A percentile compares a stretch with the other conserved stretches of the same genome.
phyloP scores from a whole-genome alignment of 495 filamentous ascomycete species.

The Penicillium mononematosum region DNA sequence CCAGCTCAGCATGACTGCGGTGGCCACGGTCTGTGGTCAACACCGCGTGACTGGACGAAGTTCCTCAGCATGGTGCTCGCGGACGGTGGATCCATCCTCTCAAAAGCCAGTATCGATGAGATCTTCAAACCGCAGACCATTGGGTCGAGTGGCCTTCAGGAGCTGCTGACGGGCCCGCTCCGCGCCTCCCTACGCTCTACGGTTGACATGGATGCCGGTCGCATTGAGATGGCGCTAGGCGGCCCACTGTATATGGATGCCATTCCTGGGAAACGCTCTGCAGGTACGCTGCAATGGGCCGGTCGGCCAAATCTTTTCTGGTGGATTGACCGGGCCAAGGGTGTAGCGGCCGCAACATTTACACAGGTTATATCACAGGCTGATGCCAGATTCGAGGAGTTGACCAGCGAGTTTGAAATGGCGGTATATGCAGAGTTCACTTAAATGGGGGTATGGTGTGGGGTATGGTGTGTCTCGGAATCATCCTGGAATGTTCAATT shows the following conservation, averaged over 20 bases:
- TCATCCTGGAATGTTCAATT: too few relatives aligned
- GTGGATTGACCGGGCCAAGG: slow-evolving; percentile 1
- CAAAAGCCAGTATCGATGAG: not conserved
- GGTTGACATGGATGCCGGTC: slow-evolving; percentile 3
- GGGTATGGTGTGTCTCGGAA: not conserved
- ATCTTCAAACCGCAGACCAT: not conserved
- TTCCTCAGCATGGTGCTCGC: not conserved
- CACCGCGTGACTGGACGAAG: not conserved
- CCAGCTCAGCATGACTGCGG: not conserved
- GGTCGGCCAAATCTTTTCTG: slow-evolving; percentile 1
- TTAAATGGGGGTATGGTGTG: not conserved
- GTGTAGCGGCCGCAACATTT: not conserved
- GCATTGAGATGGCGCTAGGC: not conserved
- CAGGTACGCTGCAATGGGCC: not conserved
- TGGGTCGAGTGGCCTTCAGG: slow-evolving; percentile 2
- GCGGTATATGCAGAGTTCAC: slow-evolving; percentile 3
- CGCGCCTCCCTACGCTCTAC: slow-evolving; percentile 1
- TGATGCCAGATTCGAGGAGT: not conserved
- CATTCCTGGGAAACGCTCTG: not conserved
- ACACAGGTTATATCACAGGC: slow-evolving; percentile 3
- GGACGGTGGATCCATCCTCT: not conserved
- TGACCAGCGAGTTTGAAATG: not conserved
- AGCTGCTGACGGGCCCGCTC: not conserved
- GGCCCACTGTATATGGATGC: not conserved
- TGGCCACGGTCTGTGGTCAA: not conserved